Evolutionary conservation across 306 rosid genomes (phyloP).

Genomic region (Cicer bijugum): DNA sequence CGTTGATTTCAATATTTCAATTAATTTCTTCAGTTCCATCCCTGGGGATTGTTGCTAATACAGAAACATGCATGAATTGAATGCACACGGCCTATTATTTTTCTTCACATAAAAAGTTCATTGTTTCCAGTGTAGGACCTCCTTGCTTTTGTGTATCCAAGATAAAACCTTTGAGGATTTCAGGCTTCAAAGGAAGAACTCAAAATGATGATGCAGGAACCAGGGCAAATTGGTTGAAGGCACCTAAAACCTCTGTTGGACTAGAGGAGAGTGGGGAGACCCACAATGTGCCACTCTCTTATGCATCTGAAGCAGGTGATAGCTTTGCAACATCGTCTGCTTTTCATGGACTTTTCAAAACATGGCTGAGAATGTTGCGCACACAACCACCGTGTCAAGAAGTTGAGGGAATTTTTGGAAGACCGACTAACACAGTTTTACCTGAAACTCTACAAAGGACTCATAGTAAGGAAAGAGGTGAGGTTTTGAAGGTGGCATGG

Average conservation of each 20-base stretch:
- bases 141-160: slow-evolving; percentile 65
- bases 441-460: slow-evolving; percentile 54
- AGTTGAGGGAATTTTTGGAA: slow-evolving; percentile 59
- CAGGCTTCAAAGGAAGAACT: slow-evolving; percentile 78
- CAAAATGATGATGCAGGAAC: slow-evolving; percentile 61
- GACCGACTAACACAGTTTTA: slow-evolving; percentile 45
- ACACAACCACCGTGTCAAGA: slow-evolving; percentile 65
- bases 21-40: slow-evolving; percentile 13
- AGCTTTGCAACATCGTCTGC: slow-evolving; percentile 64
- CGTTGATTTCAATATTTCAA: slow-evolving; percentile 12
- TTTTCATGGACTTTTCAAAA: slow-evolving; percentile 67
- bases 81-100: slow-evolving; percentile 29
- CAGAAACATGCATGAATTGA: slow-evolving; percentile 14
- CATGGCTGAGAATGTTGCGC: slow-evolving; percentile 74
- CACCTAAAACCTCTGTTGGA: slow-evolving; percentile 68
- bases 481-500: slow-evolving; percentile 60
- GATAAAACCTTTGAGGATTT: slow-evolving; percentile 61
- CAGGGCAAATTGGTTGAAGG: slow-evolving; percentile 63
- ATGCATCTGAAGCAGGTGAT: slow-evolving; percentile 66
- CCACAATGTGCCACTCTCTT: slow-evolving; percentile 76
- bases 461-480: slow-evolving; percentile 50
- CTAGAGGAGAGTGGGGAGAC: slow-evolving; percentile 69
- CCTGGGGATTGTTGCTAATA: slow-evolving; percentile 14
- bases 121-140: slow-evolving; percentile 84
- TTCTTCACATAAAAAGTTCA: slow-evolving; percentile 45